These are phyloP conservation scores for Boletus insuetus DNA, from an alignment of 768 basidiomycete genomes.

Conservation along the genomic window DNA sequence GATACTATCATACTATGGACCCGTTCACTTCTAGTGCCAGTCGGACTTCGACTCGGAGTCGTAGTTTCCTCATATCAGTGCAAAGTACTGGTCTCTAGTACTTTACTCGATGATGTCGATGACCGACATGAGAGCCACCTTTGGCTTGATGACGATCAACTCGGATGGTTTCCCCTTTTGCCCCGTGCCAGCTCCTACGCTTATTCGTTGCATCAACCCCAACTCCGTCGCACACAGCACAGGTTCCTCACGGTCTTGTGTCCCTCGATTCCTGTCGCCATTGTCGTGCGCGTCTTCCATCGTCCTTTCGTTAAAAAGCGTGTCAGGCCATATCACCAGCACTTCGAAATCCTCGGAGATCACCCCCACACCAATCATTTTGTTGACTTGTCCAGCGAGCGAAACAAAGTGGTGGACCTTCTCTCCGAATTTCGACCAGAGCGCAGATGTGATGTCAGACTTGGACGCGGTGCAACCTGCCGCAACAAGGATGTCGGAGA, in stretches of 20 bases:
- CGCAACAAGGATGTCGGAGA: conserved; percentile 26
- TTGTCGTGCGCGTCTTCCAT: conserved; percentile 29
- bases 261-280: conserved; percentile 3
- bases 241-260: neutral
- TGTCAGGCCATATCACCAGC: conserved; percentile 10
- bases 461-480: conserved; percentile 22
- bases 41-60: too few species aligned
- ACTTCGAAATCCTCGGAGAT: conserved; percentile 29
- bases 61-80: too few species aligned
- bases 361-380: conserved; percentile 20
- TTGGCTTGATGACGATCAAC: conserved; percentile 30
- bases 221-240: conserved; percentile 36
- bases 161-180: conserved; percentile 18
- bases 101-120: conserved; percentile 20
- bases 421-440: conserved; percentile 41
- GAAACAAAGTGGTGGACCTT: conserved; percentile 41
- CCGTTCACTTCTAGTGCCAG: too few species aligned
- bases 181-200: conserved; percentile 2
- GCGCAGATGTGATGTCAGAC: conserved; percentile 34
- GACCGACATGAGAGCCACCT: conserved; percentile 33
- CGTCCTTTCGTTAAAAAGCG: conserved; percentile 6
- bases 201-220: conserved; percentile 27
- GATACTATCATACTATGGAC: too few species aligned
- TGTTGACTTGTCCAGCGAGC: conserved; percentile 44
- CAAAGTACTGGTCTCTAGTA: too few species aligned